Conservation (phyloP, 1,284 basidiomycete genomes). For the Thelephora terrestris region DNA sequence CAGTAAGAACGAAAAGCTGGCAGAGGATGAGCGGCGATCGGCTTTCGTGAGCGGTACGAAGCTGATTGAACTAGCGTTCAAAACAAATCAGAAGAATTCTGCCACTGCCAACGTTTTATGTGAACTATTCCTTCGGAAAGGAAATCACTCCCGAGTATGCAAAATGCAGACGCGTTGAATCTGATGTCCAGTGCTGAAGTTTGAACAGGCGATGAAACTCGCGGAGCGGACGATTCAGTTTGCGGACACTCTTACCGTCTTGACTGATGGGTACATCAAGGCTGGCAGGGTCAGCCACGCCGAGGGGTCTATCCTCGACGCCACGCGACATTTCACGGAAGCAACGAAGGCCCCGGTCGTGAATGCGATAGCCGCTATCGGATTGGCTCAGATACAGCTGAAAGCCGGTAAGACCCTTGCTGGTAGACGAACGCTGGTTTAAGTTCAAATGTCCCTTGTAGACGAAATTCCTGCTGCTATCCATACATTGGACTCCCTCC, state of each 20-base stretch:
- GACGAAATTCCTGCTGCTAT: conserved; percentile 74
- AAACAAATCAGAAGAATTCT: conserved; percentile 64
- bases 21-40: conserved; percentile 50
- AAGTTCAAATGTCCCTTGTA: conserved; percentile 18
- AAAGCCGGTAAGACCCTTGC: conserved; percentile 47
- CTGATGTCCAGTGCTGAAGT: not conserved
- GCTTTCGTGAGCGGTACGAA: conserved; percentile 54
- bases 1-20: conserved; percentile 54
- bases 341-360: conserved; percentile 68
- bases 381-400: conserved; percentile 80
- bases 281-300: conserved; percentile 73
- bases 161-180: not conserved
- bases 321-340: conserved; percentile 65
- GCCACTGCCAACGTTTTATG: conserved; percentile 72
- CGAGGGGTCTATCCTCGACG: conserved; percentile 49
- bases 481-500: conserved; percentile 77
- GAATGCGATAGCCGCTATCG: conserved; percentile 71
- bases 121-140: conserved; percentile 63
- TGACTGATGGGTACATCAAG: conserved; percentile 72
- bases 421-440: conserved; percentile 3
- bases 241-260: conserved; percentile 72
- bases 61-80: conserved; percentile 64
- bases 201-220: conserved; percentile 68
- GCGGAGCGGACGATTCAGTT: conserved; percentile 90
- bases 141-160: conserved; percentile 42